Evolutionary conservation across 768 basidiomycete species (phyloP).

Genomic region (Mycena indigotica): DNA sequence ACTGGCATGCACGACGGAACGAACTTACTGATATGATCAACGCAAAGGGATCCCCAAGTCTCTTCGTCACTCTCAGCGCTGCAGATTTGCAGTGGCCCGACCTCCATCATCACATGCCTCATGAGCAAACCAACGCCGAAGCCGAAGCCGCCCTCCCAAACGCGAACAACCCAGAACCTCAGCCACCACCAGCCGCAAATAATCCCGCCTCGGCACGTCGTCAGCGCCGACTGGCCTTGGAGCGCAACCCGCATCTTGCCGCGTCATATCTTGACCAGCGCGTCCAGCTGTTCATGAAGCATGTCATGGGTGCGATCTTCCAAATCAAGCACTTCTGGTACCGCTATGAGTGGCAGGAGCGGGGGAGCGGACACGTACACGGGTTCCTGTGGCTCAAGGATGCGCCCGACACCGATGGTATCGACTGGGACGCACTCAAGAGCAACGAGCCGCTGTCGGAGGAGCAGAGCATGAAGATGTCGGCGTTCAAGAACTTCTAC

Average conservation of each 20-base stretch:
- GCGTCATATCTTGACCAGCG: slow-evolving; percentile 6
- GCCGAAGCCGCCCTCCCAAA: neutral
- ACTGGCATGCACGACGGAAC: neutral
- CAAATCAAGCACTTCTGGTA: slow-evolving; percentile 9
- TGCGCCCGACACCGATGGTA: neutral
- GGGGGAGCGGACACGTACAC: slow-evolving; percentile 13
- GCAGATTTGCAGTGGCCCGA: neutral
- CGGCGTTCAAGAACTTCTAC: no score
- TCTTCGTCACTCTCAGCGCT: neutral
- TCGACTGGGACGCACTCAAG: neutral
- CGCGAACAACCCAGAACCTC: neutral
- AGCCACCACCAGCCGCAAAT: no score
- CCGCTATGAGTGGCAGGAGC: slow-evolving; percentile 16
- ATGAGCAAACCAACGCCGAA: neutral
- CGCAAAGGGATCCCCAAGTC: neutral
- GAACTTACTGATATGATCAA: neutral
- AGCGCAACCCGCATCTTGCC: slow-evolving; percentile 7
- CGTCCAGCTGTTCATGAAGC: slow-evolving; percentile 6
- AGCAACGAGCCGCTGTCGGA: no score
- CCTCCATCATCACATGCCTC: neutral
- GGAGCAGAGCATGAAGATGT: no score
- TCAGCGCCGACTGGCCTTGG: no score
- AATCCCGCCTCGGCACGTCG: no score
- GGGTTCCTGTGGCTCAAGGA: slow-evolving; percentile 10
- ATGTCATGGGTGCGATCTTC: neutral